A percentile compares a stretch with the other conserved stretches of the same genome.
phyloP scores from a whole-genome alignment of 352 stramenopile species.

The Saprolegnia diclina region DNA sequence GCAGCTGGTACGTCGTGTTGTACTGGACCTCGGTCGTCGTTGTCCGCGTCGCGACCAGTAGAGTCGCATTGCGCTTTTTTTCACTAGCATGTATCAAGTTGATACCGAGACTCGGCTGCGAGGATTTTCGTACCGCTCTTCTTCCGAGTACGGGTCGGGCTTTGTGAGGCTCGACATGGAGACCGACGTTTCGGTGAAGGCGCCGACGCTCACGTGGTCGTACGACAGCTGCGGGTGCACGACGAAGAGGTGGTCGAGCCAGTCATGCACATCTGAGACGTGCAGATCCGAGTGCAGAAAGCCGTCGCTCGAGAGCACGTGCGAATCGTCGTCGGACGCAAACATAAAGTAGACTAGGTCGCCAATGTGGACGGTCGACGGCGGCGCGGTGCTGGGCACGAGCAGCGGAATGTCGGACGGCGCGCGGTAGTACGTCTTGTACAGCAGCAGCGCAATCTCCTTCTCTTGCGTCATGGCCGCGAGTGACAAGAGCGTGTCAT shows the following conservation, averaged over 20 bases:
- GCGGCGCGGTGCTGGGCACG: background rate
- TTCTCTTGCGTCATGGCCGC: slow-evolving; percentile 13
- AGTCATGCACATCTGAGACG: background rate
- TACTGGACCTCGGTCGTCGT: background rate
- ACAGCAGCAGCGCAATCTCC: slow-evolving; percentile 16
- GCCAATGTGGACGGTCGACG: slow-evolving; percentile 11
- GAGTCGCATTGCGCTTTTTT: slow-evolving; percentile 16
- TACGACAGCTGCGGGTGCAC: slow-evolving; percentile 25
- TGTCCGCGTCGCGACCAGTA: background rate
- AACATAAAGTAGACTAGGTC: slow-evolving; percentile 18
- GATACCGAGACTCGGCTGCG: background rate
- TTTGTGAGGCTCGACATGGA: background rate
- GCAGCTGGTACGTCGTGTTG: slow-evolving; percentile 21
- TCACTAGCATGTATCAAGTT: background rate
- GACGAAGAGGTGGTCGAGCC: slow-evolving; percentile 20
- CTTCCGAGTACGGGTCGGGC: slow-evolving; percentile 19
- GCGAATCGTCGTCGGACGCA: background rate
- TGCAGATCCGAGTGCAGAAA: slow-evolving; percentile 11
- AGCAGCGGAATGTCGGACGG: background rate
- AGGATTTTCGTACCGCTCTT: slow-evolving; percentile 24
- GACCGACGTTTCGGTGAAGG: background rate
- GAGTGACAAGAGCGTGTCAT: slow-evolving; percentile 10
- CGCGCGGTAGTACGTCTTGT: slow-evolving; percentile 1
- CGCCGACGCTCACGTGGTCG: slow-evolving; percentile 18
- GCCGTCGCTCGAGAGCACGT: slow-evolving; percentile 10